These are phyloP conservation scores for Madurella mycetomatis DNA, from an alignment of 2,329 filamentous ascomycete genomes.

Conservation along the genomic window DNA sequence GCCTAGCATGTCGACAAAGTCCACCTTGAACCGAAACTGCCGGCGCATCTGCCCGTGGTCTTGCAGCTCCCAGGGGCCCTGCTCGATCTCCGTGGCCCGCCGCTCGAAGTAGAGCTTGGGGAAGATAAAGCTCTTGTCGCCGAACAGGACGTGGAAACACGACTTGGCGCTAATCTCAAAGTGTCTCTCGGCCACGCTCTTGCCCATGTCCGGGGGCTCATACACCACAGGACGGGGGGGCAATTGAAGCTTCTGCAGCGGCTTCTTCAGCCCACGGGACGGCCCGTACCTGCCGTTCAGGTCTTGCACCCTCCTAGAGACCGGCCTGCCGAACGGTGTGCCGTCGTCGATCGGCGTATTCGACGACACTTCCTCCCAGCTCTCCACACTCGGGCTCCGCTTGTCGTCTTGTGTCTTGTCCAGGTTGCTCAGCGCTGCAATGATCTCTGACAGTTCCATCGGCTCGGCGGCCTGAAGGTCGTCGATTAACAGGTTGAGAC, in stretches of 20 bases:
- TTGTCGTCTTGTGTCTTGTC: constrained; percentile 59
- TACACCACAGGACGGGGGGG: constrained; percentile 78
- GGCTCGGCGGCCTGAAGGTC: constrained; percentile 70
- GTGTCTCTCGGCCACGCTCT: constrained; percentile 69
- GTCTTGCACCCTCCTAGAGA: constrained; percentile 32
- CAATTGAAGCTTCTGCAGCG: constrained; percentile 69
- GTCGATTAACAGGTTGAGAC: constrained; percentile 80
- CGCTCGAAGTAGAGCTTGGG: constrained; percentile 84
- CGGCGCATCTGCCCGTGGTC: constrained; percentile 69
- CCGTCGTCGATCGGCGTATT: constrained; percentile 58
- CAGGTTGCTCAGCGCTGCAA: constrained; percentile 69
- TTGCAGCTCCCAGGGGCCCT: constrained; percentile 75
- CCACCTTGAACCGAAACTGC: constrained; percentile 75
- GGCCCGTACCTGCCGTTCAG: constrained; percentile 35
- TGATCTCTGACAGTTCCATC: constrained; percentile 62
- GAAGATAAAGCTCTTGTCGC: constrained; percentile 92
- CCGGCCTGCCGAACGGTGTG: constrained; percentile 39
- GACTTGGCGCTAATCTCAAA: constrained; percentile 92
- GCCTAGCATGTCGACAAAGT: constrained; percentile 62
- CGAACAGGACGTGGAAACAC: constrained; percentile 93
- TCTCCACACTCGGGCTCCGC: constrained; percentile 72
- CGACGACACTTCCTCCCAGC: constrained; percentile 79
- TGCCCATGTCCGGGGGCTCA: constrained; percentile 75
- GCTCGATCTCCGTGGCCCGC: constrained; percentile 71
- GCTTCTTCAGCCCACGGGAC: constrained; percentile 33